A percentile compares a stretch with the other conserved stretches of the same genome.
Conservation (phyloP, 2,329 filamentous ascomycete species). For the Trichoderma pleuroti region DNA sequence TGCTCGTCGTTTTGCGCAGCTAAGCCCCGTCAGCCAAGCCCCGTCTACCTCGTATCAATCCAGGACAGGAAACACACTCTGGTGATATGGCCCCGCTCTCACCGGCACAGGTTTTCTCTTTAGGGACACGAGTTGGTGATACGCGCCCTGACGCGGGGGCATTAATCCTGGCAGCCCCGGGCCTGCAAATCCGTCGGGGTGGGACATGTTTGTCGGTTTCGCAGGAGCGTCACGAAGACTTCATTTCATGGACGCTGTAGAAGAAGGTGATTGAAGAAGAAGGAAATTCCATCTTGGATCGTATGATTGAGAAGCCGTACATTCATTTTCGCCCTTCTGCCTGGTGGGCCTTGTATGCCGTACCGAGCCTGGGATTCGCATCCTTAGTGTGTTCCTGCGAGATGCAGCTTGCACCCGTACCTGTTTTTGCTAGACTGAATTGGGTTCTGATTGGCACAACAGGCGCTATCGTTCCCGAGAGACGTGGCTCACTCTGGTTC, state of each 20-base stretch:
- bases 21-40: neutral
- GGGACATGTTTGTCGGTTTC: neutral
- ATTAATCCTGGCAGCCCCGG: neutral
- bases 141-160: conserved; percentile 8
- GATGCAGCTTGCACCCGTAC: neutral
- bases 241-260: neutral
- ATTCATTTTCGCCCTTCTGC: neutral
- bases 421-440: neutral
- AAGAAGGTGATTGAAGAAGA: neutral
- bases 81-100: conserved; percentile 6
- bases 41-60: neutral
- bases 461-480: neutral
- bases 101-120: conserved; percentile 1
- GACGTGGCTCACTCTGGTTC: neutral
- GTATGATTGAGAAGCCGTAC: neutral
- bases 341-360: neutral
- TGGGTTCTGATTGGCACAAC: neutral
- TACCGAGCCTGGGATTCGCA: neutral
- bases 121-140: conserved; percentile 9
- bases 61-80: neutral
- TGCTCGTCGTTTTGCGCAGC: conserved; percentile 2
- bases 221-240: neutral
- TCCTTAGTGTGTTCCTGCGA: neutral
- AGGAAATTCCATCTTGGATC: neutral
- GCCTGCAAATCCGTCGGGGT: neutral